phyloP scores from a whole-genome alignment of 148 eudicot genomes.

The Diospyros lotus region DNA sequence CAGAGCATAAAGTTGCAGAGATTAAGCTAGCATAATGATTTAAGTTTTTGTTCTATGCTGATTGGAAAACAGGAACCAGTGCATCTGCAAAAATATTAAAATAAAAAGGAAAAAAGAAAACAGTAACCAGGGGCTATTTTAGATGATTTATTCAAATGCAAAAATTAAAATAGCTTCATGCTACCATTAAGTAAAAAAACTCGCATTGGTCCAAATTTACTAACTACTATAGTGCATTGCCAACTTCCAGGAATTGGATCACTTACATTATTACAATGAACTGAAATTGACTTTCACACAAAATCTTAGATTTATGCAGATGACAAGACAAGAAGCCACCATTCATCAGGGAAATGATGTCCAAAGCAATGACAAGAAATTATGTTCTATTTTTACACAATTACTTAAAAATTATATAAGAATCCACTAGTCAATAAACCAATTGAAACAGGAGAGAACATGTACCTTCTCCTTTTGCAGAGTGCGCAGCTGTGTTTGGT shows the following conservation, averaged over 20 bases:
- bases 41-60: neutral
- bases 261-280: neutral
- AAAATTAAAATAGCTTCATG: neutral
- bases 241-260: neutral
- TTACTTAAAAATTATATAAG: neutral
- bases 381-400: neutral
- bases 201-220: neutral
- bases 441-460: neutral
- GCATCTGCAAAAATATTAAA: too few species aligned
- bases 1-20: neutral
- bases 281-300: neutral
- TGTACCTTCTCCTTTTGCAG: conserved; percentile 69
- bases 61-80: too few species aligned
- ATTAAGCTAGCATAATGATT: neutral
- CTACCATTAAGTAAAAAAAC: neutral
- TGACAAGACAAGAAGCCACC: neutral
- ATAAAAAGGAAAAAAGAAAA: too few species aligned
- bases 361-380: neutral
- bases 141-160: neutral
- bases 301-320: neutral
- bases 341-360: neutral
- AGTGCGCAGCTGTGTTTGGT: conserved; percentile 42
- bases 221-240: neutral
- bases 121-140: neutral
- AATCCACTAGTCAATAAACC: neutral